Base-by-base conservation (phyloP, 306 rosid species). In the Cyclanthera cordifolia region DNA sequence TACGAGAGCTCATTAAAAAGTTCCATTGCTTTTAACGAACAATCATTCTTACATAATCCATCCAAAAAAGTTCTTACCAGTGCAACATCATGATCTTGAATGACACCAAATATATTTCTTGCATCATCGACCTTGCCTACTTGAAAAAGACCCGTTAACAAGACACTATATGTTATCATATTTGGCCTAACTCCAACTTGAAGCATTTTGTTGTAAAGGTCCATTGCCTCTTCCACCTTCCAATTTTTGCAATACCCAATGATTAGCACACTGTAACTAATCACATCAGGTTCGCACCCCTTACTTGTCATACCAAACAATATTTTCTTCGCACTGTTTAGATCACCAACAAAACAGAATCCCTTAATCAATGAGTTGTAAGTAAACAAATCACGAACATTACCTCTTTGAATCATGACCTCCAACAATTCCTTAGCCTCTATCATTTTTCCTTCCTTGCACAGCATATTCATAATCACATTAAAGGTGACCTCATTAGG, bases 311-410 rank as follows among this genome's bases (percentile, higher is more conserved):
- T 56, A 45, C 77, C 72, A 57, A 49, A 19, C 71, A 80, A 80
- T 11, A 82, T 47, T 27, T 76, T 37, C 67, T 16, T 49, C 1
- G 85, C 85, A 59, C 71, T 71, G 14, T 72, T 59, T 51, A 80
- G 73, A 30, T 46, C 67, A 43, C 84, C 81, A 19, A 7, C 82
- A 72, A 73, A 58, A 73, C 79, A 67, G 20, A 80, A 76, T 4
- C 82, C 87, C 50, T 78, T 82, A 54, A 80, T 79, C 79, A 82
- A 74, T 28, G 72, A 64, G 55, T 47, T 81, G 71, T 74, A 85
- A 39, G 66, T 74, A 76, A 48, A 0, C 1, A 4, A 32, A 76
- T 72, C 41, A 34, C 79, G 82, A 57, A 55, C 23, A 45, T 53
- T 64, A 15, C 82, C 82, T 53, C 79, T 82, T 25, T 69, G 72